Percentiles rank a stretch among this genome's conserved stretches.
phyloP scores from a whole-genome alignment of 2,329 filamentous ascomycete species.

The Paraconiothyrium sp. region DNA sequence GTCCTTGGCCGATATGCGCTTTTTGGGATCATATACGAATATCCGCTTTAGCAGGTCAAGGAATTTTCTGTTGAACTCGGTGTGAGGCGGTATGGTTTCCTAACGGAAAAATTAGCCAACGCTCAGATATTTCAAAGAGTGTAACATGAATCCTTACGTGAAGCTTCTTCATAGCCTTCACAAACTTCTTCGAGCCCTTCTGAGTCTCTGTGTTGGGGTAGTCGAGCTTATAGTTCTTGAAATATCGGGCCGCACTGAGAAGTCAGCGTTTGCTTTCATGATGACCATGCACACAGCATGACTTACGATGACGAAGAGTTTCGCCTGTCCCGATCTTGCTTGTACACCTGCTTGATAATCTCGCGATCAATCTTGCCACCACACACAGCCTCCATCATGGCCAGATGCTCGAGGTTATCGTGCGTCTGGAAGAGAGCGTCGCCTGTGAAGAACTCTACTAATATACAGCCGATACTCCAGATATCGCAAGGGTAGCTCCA shows the following conservation, averaged over 20 bases:
- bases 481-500: constrained; percentile 76
- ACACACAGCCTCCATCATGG: constrained; percentile 74
- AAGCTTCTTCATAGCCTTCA: constrained; percentile 73
- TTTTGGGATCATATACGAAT: constrained; percentile 73
- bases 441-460: constrained; percentile 74
- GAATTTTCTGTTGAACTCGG: constrained; percentile 69
- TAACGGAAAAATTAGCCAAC: constrained; percentile 41
- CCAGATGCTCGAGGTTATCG: constrained; percentile 73
- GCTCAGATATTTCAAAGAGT: neutral
- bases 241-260: constrained; percentile 57
- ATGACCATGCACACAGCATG: neutral
- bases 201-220: constrained; percentile 72
- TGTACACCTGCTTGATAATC: constrained; percentile 63
- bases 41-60: constrained; percentile 70
- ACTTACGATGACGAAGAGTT: constrained; percentile 67
- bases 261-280: constrained; percentile 39
- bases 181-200: constrained; percentile 71
- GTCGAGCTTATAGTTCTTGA: constrained; percentile 66
- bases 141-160: constrained; percentile 55
- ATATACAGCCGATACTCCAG: constrained; percentile 74
- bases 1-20: constrained; percentile 71
- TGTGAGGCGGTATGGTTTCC: constrained; percentile 70
- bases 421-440: constrained; percentile 75
- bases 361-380: constrained; percentile 64
- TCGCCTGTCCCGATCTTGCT: constrained; percentile 56